These are phyloP conservation scores for Casaregolazyma suthepensis DNA, from an alignment of 1,139 yeast genomes.

Conservation along the genomic window DNA sequence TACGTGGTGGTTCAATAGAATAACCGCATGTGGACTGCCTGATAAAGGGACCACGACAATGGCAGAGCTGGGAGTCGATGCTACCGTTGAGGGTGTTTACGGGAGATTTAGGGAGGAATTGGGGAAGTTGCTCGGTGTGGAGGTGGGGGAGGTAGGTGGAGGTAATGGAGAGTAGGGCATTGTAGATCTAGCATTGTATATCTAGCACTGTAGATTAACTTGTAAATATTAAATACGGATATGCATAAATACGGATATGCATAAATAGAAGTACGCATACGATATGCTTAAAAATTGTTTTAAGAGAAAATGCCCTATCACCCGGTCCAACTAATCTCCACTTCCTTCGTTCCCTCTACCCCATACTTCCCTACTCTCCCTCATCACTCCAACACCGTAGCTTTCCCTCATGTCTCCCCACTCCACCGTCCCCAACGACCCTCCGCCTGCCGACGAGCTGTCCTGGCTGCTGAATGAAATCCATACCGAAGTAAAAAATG, in stretches of 20 bases:
- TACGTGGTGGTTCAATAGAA: conserved; percentile 57
- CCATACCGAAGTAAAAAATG: conserved; percentile 19
- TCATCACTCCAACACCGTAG: not conserved
- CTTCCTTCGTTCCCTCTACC: not conserved
- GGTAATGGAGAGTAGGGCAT: not conserved
- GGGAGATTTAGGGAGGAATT: conserved; percentile 47
- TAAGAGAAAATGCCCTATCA: too few relatives aligned
- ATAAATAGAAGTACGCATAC: too few relatives aligned
- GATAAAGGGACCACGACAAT: conserved; percentile 52
- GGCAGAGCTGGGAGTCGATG: conserved; percentile 21
- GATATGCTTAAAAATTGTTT: too few relatives aligned
- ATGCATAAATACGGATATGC: too few relatives aligned
- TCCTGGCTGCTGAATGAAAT: conserved; percentile 30
- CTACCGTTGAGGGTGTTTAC: conserved; percentile 42
- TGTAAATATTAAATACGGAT: too few relatives aligned
- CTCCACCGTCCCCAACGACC: not conserved
- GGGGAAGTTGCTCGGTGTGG: conserved; percentile 19
- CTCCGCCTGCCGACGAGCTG: conserved; percentile 18
- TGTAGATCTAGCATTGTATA: not conserved
- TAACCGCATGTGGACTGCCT: conserved; percentile 83
- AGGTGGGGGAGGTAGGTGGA: not conserved
- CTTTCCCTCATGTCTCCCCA: not conserved
- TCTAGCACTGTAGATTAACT: too few relatives aligned
- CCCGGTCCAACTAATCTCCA: too few relatives aligned
- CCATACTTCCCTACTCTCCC: not conserved